phyloP scores from a whole-genome alignment of 1,139 yeast genomes.

The Diutina catenulata region DNA sequence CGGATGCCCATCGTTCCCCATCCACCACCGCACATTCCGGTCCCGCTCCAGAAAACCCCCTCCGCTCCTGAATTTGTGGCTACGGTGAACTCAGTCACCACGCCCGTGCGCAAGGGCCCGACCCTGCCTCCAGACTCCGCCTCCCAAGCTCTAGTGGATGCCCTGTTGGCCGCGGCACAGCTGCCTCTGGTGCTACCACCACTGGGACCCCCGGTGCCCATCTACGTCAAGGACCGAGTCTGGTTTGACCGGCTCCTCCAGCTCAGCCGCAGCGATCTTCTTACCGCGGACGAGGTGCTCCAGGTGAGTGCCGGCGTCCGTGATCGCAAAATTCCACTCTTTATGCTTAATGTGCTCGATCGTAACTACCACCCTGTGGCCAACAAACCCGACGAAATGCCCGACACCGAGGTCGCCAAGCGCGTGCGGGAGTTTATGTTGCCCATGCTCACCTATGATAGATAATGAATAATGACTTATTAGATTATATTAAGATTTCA shows the following conservation, averaged over 20 bases:
- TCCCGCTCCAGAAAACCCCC: no score
- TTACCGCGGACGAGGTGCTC: slow-evolving; percentile 23
- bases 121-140: no score
- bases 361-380: slow-evolving; percentile 19
- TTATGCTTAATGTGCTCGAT: slow-evolving; percentile 29
- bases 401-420: slow-evolving; percentile 24
- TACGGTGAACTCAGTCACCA: no score
- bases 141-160: no score
- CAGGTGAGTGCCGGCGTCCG: slow-evolving; percentile 27
- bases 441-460: slow-evolving; percentile 18
- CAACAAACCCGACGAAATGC: slow-evolving; percentile 13
- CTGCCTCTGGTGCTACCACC: not conserved
- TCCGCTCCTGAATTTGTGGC: no score
- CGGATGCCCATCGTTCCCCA: no score
- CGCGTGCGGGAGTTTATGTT: slow-evolving; percentile 25
- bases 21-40: no score
- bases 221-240: slow-evolving; percentile 27
- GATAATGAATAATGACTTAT: no score
- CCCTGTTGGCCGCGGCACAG: not conserved
- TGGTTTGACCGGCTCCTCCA: slow-evolving; percentile 27
- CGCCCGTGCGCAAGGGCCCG: no score
- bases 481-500: no score
- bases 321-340: slow-evolving; percentile 28
- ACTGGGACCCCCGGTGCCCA: slow-evolving; percentile 14
- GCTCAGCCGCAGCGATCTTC: slow-evolving; percentile 19